Conservation (phyloP, 495 filamentous ascomycete genomes). For the Penicillium robsamsonii region DNA sequence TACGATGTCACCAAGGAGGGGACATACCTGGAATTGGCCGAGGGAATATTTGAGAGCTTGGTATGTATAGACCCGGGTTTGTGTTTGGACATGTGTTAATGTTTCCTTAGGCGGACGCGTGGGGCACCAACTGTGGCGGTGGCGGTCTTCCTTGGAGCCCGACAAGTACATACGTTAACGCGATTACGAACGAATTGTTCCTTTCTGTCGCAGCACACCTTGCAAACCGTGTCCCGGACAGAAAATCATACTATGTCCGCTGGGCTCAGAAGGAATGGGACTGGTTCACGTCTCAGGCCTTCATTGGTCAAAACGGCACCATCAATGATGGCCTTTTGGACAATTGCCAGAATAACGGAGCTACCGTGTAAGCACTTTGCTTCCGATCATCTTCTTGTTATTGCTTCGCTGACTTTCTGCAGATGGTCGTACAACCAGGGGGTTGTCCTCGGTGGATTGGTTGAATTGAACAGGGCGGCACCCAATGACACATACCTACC, state of each 20-base stretch:
- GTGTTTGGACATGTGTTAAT: slow-evolving; percentile 7
- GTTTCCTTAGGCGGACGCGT: slow-evolving; percentile 36
- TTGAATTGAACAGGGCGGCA: slow-evolving; percentile 60
- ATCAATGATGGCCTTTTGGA: slow-evolving; percentile 70
- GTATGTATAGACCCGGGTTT: slow-evolving; percentile 15
- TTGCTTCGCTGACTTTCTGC: background rate
- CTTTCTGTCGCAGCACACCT: slow-evolving; percentile 67
- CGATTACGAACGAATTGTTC: slow-evolving; percentile 76
- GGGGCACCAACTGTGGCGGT: slow-evolving; percentile 42
- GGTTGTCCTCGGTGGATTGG: slow-evolving; percentile 68
- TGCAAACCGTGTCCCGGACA: slow-evolving; percentile 58
- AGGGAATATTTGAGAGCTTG: slow-evolving; percentile 62
- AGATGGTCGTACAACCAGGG: slow-evolving; percentile 81
- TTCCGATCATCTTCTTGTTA: background rate
- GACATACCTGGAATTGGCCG: slow-evolving; percentile 54
- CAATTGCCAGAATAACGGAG: slow-evolving; percentile 64
- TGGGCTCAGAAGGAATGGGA: slow-evolving; percentile 59
- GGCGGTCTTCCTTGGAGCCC: slow-evolving; percentile 72
- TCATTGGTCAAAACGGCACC: slow-evolving; percentile 62
- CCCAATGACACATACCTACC: slow-evolving; percentile 51
- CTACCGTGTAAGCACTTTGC: slow-evolving; percentile 38
- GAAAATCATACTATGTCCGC: slow-evolving; percentile 52
- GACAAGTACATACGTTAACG: slow-evolving; percentile 57
- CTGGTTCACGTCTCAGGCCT: slow-evolving; percentile 64
- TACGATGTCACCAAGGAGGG: slow-evolving; percentile 59